These are phyloP conservation scores for Ophiostoma ulmi DNA, from an alignment of 2,329 filamentous ascomycete genomes.

Conservation along the genomic window DNA sequence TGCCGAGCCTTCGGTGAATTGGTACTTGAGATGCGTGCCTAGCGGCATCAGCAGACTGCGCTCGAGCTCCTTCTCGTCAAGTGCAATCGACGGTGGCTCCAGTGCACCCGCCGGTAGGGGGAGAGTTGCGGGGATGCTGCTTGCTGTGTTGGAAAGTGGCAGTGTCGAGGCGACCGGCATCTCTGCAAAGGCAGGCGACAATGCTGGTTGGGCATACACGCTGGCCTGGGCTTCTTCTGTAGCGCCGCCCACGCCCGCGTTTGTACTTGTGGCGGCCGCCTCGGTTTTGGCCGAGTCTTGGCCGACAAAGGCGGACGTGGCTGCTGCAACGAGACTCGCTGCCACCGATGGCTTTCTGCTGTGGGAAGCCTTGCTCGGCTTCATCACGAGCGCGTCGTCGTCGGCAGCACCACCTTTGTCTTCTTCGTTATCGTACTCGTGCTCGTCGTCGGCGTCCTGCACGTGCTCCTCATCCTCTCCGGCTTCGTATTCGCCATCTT, in stretches of 20 bases:
- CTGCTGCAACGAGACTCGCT: neutral
- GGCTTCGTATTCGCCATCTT: neutral
- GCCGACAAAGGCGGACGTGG: neutral
- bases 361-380: neutral
- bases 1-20: constrained; percentile 89
- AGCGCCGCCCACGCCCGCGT: neutral
- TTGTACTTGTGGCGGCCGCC: neutral
- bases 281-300: neutral
- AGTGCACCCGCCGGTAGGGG: neutral
- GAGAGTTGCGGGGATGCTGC: neutral
- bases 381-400: constrained; percentile 19
- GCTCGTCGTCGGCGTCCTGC: constrained; percentile 7
- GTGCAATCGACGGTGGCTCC: neutral
- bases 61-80: constrained; percentile 66
- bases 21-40: constrained; percentile 91
- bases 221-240: neutral
- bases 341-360: neutral
- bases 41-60: constrained; percentile 77
- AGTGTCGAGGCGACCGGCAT: neutral
- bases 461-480: constrained; percentile 1
- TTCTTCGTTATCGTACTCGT: neutral
- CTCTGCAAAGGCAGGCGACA: constrained; percentile 5
- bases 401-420: neutral
- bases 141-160: neutral
- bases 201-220: neutral